Base-by-base conservation (phyloP, 2,329 filamentous ascomycete species). In the Phaeomoniella chlamydospora region DNA sequence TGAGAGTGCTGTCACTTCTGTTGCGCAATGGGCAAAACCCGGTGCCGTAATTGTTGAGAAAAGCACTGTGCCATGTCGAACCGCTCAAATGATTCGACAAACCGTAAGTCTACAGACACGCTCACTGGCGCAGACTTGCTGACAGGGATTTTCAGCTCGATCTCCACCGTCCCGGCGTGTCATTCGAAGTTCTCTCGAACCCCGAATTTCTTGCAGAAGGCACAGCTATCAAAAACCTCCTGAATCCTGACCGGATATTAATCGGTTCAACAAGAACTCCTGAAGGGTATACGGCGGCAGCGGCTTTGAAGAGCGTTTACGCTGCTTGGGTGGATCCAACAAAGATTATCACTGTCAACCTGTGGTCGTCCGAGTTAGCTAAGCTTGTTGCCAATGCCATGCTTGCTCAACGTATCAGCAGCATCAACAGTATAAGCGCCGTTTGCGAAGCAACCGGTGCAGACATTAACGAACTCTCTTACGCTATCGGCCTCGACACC, bases 351-450 rank as follows among this genome's bases (percentile, higher is more conserved):
- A 77, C 72, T 16, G 79, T 78, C 48, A 81, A 85, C 46, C 64
- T 79, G 0, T 86, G 76, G 72, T 85, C 80, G 1, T 83, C 80
- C 0, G 82, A 88, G 56, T 67, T 88, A 15, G 68, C 80, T 37
- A 88, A 88, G 59, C 68, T 88, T 0, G 80, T 79, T 1, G 78
- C 81, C 39, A 88, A 88, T 55, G 78, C 80, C 2, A 76, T 88
- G 70, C 66, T 88, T 5, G 82, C 82, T 1, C 82, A 88, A 58
- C 70, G 81, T 35, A 81, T 88, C 49, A 80, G 74, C 51, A 83
- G 76, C 56, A 84, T 88, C 60, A 88, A 87, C 57, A 77, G 79
- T 10, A 71, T 88, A 40, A 80, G 77, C n/a, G 79, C 80, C 3
- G 74, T 88, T 18, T 88, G 82, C 52, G 82, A 87, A 56, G 70